Conservation (phyloP, 192 early-diverging fungal species). For the Linnemannia schmuckeri region DNA sequence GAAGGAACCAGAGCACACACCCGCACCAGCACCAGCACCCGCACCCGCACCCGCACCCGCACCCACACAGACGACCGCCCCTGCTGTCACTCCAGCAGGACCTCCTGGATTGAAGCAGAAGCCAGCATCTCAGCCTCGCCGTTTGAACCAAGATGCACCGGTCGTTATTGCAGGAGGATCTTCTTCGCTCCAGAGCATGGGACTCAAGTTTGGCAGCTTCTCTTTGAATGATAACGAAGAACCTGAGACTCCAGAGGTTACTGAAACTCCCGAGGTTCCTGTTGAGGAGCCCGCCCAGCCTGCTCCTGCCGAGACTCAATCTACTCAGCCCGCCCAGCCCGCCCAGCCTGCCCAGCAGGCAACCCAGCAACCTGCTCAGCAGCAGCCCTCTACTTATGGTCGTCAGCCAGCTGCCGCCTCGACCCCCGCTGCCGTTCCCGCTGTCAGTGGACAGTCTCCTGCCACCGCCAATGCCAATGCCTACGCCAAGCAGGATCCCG, state of each 20-base stretch:
- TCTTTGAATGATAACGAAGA: slow-evolving; percentile 69
- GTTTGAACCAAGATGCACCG: slow-evolving; percentile 89
- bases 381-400: slow-evolving; percentile 22
- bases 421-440: slow-evolving; percentile 16
- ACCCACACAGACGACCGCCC: slow-evolving; percentile 11
- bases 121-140: slow-evolving; percentile 66
- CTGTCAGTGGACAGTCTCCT: slow-evolving; percentile 3
- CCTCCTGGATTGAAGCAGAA: slow-evolving; percentile 64
- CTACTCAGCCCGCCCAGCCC: slow-evolving; percentile 30
- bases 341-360: slow-evolving; percentile 29
- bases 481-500: slow-evolving; percentile 40
- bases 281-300: slow-evolving; percentile 21
- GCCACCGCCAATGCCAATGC: slow-evolving; percentile 27
- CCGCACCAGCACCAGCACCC: not conserved
- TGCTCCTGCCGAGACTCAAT: slow-evolving; percentile 15
- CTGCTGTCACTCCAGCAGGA: slow-evolving; percentile 30
- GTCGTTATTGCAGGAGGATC: slow-evolving; percentile 87
- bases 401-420: slow-evolving; percentile 16
- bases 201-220: slow-evolving; percentile 87
- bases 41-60: not conserved
- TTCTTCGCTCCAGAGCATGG: slow-evolving; percentile 73
- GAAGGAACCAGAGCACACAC: slow-evolving; percentile 38
- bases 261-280: slow-evolving; percentile 8
- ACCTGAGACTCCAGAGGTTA: slow-evolving; percentile 11
- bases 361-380: not conserved